These are phyloP conservation scores for Magnolia changhungtana DNA, from an alignment of 164 flowering plant genomes.

Conservation along the genomic window DNA sequence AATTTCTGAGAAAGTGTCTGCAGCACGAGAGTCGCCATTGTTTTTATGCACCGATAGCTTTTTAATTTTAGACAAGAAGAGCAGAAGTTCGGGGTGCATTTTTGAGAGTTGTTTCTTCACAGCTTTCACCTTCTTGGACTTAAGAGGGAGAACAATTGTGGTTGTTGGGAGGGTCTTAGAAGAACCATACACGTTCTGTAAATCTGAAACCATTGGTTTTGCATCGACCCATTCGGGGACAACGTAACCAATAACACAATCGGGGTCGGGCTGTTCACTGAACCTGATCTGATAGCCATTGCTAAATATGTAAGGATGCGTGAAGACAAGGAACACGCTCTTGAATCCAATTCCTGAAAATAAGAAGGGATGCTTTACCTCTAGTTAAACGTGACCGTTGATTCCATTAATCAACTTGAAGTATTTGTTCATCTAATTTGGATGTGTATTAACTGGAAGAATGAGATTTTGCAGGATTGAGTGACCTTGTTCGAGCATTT, in stretches of 20 bases:
- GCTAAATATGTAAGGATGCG: slow-evolving; percentile 49
- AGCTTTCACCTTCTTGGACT: slow-evolving; percentile 42
- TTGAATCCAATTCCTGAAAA: slow-evolving; percentile 55
- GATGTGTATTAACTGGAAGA: too few species aligned
- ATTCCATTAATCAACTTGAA: too few species aligned
- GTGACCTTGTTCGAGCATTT: too few species aligned
- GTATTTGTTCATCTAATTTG: too few species aligned
- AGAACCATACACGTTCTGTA: slow-evolving; percentile 28
- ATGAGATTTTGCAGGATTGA: too few species aligned
- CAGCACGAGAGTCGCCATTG: slow-evolving; percentile 21
- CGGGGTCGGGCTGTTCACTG: slow-evolving; percentile 36
- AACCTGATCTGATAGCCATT: slow-evolving; percentile 56
- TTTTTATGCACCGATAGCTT: slow-evolving; percentile 48
- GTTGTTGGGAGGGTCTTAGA: slow-evolving; percentile 28
- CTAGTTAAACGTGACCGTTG: neutral
- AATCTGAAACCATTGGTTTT: slow-evolving; percentile 32
- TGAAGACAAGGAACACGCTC: slow-evolving; percentile 51
- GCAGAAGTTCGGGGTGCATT: slow-evolving; percentile 50
- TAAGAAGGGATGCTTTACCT: neutral
- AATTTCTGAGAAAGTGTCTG: slow-evolving; percentile 36
- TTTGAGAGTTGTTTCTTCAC: slow-evolving; percentile 46
- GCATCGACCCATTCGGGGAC: slow-evolving; percentile 59
- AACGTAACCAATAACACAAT: slow-evolving; percentile 44
- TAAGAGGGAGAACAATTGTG: slow-evolving; percentile 38
- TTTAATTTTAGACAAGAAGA: slow-evolving; percentile 52